Conservation (phyloP, 768 basidiomycete species). For the Saitozyma podzolica region DNA sequence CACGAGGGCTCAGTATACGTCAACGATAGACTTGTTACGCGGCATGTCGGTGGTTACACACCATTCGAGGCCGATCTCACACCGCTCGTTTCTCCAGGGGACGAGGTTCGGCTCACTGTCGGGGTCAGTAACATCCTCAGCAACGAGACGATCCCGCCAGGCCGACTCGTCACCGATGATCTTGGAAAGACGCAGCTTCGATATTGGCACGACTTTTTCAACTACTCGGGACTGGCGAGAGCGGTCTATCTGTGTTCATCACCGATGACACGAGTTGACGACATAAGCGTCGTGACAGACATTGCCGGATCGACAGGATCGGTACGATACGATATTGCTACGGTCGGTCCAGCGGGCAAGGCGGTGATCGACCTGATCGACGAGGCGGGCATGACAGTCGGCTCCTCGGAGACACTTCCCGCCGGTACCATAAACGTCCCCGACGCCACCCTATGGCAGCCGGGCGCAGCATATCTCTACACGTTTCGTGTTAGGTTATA, state of each 20-base stretch:
- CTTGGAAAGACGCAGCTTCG: conserved; percentile 21
- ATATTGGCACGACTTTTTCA: conserved; percentile 39
- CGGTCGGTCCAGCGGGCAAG: conserved; percentile 3
- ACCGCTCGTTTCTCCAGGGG: conserved; percentile 15
- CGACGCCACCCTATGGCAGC: conserved; percentile 30
- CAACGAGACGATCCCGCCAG: conserved; percentile 31
- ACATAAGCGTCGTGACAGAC: conserved; percentile 29
- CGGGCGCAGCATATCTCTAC: conserved; percentile 35
- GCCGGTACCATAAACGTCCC: conserved; percentile 17
- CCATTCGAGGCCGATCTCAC: conserved; percentile 36
- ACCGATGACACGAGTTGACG: conserved; percentile 19
- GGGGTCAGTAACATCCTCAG: conserved; percentile 34
- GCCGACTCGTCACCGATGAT: conserved; percentile 12
- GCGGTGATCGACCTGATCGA: conserved; percentile 19
- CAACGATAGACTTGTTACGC: conserved; percentile 20
- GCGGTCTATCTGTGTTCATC: conserved; percentile 22
- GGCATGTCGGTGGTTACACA: conserved; percentile 31
- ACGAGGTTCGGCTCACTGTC: conserved; percentile 26
- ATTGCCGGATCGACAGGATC: conserved; percentile 14
- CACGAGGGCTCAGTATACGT: conserved; percentile 34
- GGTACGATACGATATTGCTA: conserved; percentile 18
- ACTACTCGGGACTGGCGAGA: conserved; percentile 38
- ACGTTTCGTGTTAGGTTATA: conserved; percentile 12
- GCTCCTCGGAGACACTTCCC: not conserved
- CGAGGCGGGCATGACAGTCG: conserved; percentile 11